Evolutionary conservation across 2,329 filamentous ascomycete genomes (phyloP).

Genomic region (Aureobasidium sp.): DNA sequence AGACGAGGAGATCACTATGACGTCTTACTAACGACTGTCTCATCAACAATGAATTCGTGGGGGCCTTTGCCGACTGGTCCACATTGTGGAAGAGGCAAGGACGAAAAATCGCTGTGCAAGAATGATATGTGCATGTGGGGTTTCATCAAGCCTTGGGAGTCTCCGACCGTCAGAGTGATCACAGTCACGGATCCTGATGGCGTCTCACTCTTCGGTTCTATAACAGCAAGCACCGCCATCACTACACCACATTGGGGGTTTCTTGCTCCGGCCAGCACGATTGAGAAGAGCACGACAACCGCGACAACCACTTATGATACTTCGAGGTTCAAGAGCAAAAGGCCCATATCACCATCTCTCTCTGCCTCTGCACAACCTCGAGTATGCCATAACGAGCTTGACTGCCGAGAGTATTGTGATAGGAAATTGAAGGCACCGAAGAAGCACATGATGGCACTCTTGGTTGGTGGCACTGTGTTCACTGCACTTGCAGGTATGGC

Average conservation of each 20-base stretch:
- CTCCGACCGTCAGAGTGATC: not conserved
- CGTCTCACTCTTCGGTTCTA: not conserved
- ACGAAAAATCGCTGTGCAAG: not conserved
- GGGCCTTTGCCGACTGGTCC: not conserved
- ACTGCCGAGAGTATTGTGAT: not conserved
- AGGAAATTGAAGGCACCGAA: not conserved
- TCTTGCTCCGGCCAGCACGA: not conserved
- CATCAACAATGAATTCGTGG: not conserved
- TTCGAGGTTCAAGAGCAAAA: not conserved
- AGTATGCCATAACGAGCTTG: not conserved
- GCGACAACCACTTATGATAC: not conserved
- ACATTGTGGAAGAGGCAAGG: not conserved
- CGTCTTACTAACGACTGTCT: not conserved
- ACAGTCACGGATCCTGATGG: not conserved
- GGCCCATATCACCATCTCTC: not conserved
- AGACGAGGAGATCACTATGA: not conserved
- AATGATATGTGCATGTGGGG: conserved; percentile 11
- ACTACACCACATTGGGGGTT: not conserved
- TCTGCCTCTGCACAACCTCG: not conserved
- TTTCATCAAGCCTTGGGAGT: not conserved
- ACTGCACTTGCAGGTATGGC: not conserved
- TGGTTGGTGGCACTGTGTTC: not conserved
- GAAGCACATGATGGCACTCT: not conserved
- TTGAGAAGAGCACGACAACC: not conserved
- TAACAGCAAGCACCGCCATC: not conserved